Evolutionary conservation across 2,329 filamentous ascomycete genomes (phyloP), one percentile per base, ranked within the genome.

Genomic region (Fusarium neocosmosporiellum): DNA sequence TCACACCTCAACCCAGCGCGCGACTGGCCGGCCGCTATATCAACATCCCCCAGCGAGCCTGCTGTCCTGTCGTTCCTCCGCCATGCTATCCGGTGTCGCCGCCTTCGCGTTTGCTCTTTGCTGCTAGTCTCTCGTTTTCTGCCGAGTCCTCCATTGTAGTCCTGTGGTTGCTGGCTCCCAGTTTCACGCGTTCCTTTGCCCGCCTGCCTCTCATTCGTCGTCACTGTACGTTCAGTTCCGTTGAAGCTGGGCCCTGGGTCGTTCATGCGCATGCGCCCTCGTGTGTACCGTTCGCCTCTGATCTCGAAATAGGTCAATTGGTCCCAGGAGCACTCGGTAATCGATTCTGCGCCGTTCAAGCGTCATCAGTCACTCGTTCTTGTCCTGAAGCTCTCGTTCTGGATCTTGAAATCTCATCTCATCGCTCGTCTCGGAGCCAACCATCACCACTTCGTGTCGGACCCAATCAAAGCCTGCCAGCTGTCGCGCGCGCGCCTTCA

Each of bases 381-480:
- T 75, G 50, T 69, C 57, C 66, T 65, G 71, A 67, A 70, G 67
- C 64, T 59, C 59, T 64, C 68, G 57, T 64, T 75, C 48, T 74
- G 65, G 65, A 70, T 69, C 71, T 66, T 57, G 50, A 59, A 46
- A 73, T 75, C 72, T 77, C 68, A 69, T 75, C 65, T 69, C 67
- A 71, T 75, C 73, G 64, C 72, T 63, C 54, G 48, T 55, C 67
- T 75, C 58, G 43, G 63, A 65, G 63, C 66, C 70, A 72, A 74
- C 74, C 67, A 72, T 77, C 71, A 70, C 67, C 75, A 74, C 66
- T 34, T 57, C 59, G 66, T 59, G 68, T 48, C 58, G 50, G 72
- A 66, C 70, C 80, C 80, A 81, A 81, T 81, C 80, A 81, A 70
- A 76, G 74, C 74, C 63, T 75, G 80, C 80, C 80, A 81, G 73